These are phyloP conservation scores for Plectranthus barbatus DNA, from an alignment of 257 asterid species.

Conservation along the genomic window DNA sequence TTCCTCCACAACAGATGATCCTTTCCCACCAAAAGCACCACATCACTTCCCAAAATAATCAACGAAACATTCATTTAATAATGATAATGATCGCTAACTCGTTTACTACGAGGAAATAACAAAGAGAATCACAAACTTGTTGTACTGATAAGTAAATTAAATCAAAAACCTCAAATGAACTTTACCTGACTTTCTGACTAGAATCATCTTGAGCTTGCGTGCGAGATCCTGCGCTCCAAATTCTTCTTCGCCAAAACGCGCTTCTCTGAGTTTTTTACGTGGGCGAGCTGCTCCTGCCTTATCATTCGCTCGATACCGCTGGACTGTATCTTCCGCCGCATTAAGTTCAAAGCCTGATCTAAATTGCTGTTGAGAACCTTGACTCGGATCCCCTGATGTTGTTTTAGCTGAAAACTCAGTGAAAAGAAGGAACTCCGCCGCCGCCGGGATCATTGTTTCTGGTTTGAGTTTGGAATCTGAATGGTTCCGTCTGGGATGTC, in stretches of 20 bases:
- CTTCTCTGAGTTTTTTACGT: constrained; percentile 81
- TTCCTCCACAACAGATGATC: neutral
- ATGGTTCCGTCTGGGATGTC: neutral
- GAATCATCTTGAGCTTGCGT: constrained; percentile 72
- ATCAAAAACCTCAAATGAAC: neutral
- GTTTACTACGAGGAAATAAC: too few relatives aligned
- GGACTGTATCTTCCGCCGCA: constrained; percentile 80
- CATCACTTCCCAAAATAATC: neutral
- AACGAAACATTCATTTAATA: neutral
- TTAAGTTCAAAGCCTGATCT: constrained; percentile 47
- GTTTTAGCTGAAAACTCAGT: constrained; percentile 38
- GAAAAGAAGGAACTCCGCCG: constrained; percentile 28
- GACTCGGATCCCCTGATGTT: constrained; percentile 70
- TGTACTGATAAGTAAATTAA: neutral
- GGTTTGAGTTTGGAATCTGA: neutral
- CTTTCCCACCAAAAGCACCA: neutral
- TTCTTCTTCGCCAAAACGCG: constrained; percentile 76
- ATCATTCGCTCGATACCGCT: constrained; percentile 87
- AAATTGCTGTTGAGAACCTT: constrained; percentile 57
- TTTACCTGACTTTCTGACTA: constrained; percentile 76
- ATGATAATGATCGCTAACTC: too few relatives aligned
- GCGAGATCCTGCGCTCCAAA: constrained; percentile 77
- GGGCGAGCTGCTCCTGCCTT: constrained; percentile 50
- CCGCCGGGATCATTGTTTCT: constrained; percentile 19
- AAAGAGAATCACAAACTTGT: too few relatives aligned